phyloP scores from a whole-genome alignment of 306 rosid genomes.

The Sicyos edulis region DNA sequence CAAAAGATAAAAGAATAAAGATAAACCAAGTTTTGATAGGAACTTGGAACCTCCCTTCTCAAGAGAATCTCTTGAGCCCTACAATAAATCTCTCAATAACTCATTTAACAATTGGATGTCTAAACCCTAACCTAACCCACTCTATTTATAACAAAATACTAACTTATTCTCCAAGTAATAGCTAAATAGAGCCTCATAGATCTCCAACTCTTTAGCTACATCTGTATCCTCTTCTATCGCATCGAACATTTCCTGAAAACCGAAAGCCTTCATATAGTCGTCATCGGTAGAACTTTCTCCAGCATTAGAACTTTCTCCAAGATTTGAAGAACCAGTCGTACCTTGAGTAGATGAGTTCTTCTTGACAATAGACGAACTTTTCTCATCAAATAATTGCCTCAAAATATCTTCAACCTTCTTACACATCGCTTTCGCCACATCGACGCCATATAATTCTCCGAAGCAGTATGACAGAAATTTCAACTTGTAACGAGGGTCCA shows the following conservation, averaged over 20 bases:
- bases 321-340: too few species aligned
- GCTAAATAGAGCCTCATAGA: too few species aligned
- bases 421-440: not conserved
- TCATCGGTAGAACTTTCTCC: not conserved
- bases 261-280: not conserved
- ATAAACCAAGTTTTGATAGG: too few species aligned
- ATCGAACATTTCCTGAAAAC: not conserved
- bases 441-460: not conserved
- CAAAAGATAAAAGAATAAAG: too few species aligned
- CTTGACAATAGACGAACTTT: not conserved
- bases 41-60: too few species aligned
- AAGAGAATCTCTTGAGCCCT: too few species aligned
- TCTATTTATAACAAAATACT: too few species aligned
- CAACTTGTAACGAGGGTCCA: not conserved
- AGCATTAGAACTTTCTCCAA: not conserved
- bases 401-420: not conserved
- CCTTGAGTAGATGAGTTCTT: not conserved
- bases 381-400: not conserved
- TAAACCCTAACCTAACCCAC: too few species aligned
- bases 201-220: too few species aligned
- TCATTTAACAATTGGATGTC: too few species aligned
- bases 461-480: not conserved
- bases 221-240: not conserved
- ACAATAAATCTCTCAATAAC: too few species aligned
- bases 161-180: too few species aligned